Base-by-base conservation (phyloP, 495 filamentous ascomycete species). In the Hypoxylon crocopeplum region DNA sequence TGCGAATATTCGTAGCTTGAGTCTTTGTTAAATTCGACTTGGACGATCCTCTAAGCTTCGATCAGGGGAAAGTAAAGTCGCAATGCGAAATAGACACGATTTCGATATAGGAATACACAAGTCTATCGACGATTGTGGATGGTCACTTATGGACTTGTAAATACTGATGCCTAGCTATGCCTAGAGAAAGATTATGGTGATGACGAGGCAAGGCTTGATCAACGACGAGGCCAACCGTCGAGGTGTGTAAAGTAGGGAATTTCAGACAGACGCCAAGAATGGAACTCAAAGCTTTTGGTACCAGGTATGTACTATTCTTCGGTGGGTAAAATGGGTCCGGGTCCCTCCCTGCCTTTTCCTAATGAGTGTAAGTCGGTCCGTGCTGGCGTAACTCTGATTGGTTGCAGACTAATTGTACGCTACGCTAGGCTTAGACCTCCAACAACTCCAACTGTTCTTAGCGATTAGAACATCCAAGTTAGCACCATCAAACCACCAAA, bases 201-300 rank as follows among this genome's bases (percentile, higher is more conserved):
- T 55, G 46, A 45, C 46, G 46, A 50, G 30, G 38, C 4, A 38
- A 7, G 40, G 21, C 6, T 38, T 30, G 44, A 45, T 38, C 40
- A 29, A 59, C 55, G 49, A 59, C 45, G 45, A 59, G 39, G 59
- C 27, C 29, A 34, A 24, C n/a, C n/a, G n/a, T n/a, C n/a, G n/a
- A 12, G 22, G 17, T 38, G 3, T 27, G 3, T 15, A 12, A 30
- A 33, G 30, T n/a, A 40, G 16, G 11, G 46, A 63, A 63, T 50
- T 62, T 56, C 51, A 56, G 51, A 62, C 52, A 56, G 27, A 17
- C 32, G 59, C 59, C 59, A 63, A 63, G 52, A 51, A 49, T 19
- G 21, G 15, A 48, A 36, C 24, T 41, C 11, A 25, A 33, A 42
- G 53, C 36, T 42, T 19, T 46, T 20, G 33, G 30, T 19, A 29